A percentile compares a stretch with the other conserved stretches of the same genome.
Conservation (phyloP, 805 yeast species). For the Kuraishia hungarica region DNA sequence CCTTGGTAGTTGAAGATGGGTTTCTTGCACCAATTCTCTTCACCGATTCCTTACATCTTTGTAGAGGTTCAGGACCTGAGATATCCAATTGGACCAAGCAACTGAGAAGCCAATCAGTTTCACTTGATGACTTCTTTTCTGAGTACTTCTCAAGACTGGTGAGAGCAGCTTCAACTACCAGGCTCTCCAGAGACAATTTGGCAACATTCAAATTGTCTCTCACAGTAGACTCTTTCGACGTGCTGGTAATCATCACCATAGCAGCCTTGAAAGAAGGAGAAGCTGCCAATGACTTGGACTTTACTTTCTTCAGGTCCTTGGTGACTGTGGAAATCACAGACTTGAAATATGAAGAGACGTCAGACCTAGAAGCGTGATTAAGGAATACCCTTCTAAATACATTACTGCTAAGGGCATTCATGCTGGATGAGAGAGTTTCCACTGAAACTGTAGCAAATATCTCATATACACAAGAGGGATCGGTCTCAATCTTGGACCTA, state of each 20-base stretch:
- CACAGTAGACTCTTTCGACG: not conserved
- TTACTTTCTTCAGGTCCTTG: not conserved
- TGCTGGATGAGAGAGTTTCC: not conserved
- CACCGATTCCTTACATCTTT: not conserved
- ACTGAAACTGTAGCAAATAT: not conserved
- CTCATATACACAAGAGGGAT: constrained; percentile 12
- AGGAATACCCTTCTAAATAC: not conserved
- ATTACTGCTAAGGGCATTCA: not conserved
- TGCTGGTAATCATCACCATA: not conserved
- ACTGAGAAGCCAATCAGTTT: not conserved
- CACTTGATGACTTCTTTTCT: not conserved
- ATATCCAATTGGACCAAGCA: not conserved
- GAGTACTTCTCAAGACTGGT: not conserved
- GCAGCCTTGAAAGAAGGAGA: not conserved
- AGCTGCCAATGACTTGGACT: not conserved
- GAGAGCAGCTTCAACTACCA: not conserved
- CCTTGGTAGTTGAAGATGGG: not conserved
- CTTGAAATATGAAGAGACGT: not conserved
- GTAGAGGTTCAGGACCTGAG: not conserved
- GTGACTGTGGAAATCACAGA: not conserved
- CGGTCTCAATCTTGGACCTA: constrained; percentile 41
- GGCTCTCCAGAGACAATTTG: not conserved
- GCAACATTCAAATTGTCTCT: not conserved
- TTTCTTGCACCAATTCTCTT: not conserved
- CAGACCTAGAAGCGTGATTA: not conserved